Base-by-base conservation (phyloP, 2,329 filamentous ascomycete species). In the Paraphoma sp. region DNA sequence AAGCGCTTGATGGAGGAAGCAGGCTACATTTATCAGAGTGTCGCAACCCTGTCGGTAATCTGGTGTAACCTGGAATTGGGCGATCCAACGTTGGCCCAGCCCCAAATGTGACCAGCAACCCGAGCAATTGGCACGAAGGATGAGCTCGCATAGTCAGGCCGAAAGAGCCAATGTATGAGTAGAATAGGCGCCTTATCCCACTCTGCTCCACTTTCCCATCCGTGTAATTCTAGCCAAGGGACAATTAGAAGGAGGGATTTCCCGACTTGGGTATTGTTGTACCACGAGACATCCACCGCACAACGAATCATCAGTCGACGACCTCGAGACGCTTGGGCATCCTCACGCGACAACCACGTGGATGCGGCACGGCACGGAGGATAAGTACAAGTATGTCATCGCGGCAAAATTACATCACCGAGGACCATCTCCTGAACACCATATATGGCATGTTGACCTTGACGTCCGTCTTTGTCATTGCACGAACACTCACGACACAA, bases 371-470 rank as follows among this genome's bases (percentile, higher is more conserved):
- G 33, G 33, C 33, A 10, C 33, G 33, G 14, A 36, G 16, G 14
- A 28, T 6, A 16, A n/a, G 23, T 36, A 41, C 36, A 12, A 30
- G 10, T 9, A 49, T 49, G 47, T 49, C 47, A 36, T 49, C 38
- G 4, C 47, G 47, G 14, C 36, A 49, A 17, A 49, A 49, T 14
- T 49, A 49, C 47, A 49, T 49, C 38, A 49, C 47, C 9, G 47
- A 49, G 36, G 36, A 41, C 17, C 47, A 49, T 17, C 36, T 49
- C 18, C 47, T 49, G 9, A 29, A 49, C 18, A 49, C 47, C 16
- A 30, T 18, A 30, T 49, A 49, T 17, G 47, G 16, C 9, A 49
- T 49, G 47, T 10, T 49, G 28, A n/a, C 47, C 14, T 29, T 49
- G 36, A 31, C 36, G 6, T 6, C 47, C 6, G 18, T 42, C 4